These are phyloP conservation scores for Phytophthora hybrid DNA, from an alignment of 352 stramenopile genomes.

Conservation along the genomic window DNA sequence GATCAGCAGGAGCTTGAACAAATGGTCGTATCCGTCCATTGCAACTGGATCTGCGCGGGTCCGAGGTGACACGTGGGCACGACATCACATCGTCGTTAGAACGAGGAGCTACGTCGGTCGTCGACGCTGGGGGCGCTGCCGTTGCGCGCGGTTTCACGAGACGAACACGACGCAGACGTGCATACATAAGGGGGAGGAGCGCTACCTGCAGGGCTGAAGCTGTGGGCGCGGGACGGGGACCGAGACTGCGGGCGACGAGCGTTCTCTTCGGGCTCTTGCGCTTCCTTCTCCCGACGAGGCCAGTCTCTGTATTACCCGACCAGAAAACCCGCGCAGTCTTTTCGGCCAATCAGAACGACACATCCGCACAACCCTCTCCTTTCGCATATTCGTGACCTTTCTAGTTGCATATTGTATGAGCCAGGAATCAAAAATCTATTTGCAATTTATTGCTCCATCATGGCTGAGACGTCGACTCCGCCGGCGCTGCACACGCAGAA, in stretches of 20 bases:
- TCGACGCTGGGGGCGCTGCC: background rate
- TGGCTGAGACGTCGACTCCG: conserved; percentile 18
- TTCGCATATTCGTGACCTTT: background rate
- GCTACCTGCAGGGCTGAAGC: conserved; percentile 23
- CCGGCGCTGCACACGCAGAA: conserved; percentile 56
- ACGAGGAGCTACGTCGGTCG: conserved; percentile 7
- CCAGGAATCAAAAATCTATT: conserved; percentile 1
- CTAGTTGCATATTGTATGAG: conserved; percentile 2
- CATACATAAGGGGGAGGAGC: background rate
- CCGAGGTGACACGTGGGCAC: conserved; percentile 4
- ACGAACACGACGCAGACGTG: background rate
- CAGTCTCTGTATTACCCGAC: conserved; percentile 40
- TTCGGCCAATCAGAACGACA: conserved; percentile 27
- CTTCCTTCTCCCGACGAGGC: conserved; percentile 28
- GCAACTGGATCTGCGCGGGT: conserved; percentile 17
- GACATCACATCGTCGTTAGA: conserved; percentile 25
- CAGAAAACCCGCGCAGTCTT: conserved; percentile 23
- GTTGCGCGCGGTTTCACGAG: background rate
- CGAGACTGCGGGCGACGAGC: conserved; percentile 11
- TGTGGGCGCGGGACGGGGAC: background rate
- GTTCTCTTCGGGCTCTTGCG: conserved; percentile 28
- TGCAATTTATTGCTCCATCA: conserved; percentile 16
- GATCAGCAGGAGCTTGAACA: conserved; percentile 99
- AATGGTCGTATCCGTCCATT: conserved; percentile 95
- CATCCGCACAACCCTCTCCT: background rate